Percentiles rank a stretch among this genome's conserved stretches.
Evolutionary conservation across 805 yeast species (phyloP).

Genomic region (Tetrapisispora nanseiensis): DNA sequence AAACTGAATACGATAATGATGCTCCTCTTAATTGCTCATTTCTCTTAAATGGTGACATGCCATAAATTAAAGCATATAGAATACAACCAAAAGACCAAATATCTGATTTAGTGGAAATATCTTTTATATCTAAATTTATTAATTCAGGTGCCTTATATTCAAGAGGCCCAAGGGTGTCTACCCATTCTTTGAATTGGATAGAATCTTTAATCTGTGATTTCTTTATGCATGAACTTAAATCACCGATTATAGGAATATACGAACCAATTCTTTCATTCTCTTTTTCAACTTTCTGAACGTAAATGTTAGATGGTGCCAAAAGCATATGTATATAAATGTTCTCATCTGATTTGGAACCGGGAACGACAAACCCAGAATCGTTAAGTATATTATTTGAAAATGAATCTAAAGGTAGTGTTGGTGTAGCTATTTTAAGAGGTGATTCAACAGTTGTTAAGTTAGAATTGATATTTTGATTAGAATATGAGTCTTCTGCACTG

Average conservation of each 20-base stretch:
- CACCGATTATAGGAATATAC: constrained; percentile 58
- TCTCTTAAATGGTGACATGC: constrained; percentile 78
- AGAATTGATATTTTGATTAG: too few species aligned
- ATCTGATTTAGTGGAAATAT: constrained; percentile 55
- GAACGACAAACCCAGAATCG: constrained; percentile 3
- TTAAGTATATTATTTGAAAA: constrained; percentile 8
- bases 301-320: constrained; percentile 23
- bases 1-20: constrained; percentile 64
- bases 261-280: constrained; percentile 43
- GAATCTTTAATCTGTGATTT: constrained; percentile 61
- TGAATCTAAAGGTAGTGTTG: constrained; percentile 12
- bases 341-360: constrained; percentile 5
- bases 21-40: constrained; percentile 78
- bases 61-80: constrained; percentile 66
- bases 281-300: constrained; percentile 58
- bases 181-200: constrained; percentile 59
- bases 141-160: constrained; percentile 90
- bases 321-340: background rate
- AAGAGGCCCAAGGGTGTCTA: constrained; percentile 70
- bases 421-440: constrained; percentile 20
- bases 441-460: constrained; percentile 14
- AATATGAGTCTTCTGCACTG: too few species aligned
- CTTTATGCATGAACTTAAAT: constrained; percentile 65
- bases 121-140: constrained; percentile 60
- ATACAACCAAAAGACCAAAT: constrained; percentile 91